These are phyloP conservation scores for Fragaria iinumae DNA, from an alignment of 306 rosid species.

Conservation along the genomic window DNA sequence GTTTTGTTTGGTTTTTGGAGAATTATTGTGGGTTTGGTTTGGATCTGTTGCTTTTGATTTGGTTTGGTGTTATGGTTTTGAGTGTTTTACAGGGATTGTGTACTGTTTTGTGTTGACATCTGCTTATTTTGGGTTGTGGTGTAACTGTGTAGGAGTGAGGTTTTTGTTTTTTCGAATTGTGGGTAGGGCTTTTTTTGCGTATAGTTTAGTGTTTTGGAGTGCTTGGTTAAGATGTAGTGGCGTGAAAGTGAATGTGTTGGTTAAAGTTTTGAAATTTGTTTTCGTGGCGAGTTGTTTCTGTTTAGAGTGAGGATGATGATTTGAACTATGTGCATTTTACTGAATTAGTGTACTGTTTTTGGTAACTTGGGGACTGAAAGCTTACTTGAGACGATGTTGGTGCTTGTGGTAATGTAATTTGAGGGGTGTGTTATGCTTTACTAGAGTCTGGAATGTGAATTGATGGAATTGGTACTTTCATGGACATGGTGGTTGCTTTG, in stretches of 20 bases:
- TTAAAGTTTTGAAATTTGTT: background rate
- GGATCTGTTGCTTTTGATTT: background rate
- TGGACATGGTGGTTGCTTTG: conserved; percentile 10
- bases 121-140: background rate
- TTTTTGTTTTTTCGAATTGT: background rate
- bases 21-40: background rate
- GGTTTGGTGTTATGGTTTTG: conserved; percentile 16
- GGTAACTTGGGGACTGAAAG: conserved; percentile 5
- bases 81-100: background rate
- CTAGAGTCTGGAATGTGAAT: background rate
- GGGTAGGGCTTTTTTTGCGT: background rate
- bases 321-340: background rate
- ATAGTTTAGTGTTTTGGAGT: background rate
- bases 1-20: background rate
- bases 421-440: background rate
- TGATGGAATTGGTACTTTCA: no score
- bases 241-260: background rate
- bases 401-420: background rate
- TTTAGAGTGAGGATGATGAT: background rate
- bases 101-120: background rate
- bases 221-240: background rate
- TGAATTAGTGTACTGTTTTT: background rate
- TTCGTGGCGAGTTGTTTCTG: background rate
- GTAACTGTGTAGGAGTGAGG: background rate
- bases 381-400: background rate